These are phyloP conservation scores for Marasmius sp. DNA, from an alignment of 1,284 basidiomycete species.

Conservation along the genomic window DNA sequence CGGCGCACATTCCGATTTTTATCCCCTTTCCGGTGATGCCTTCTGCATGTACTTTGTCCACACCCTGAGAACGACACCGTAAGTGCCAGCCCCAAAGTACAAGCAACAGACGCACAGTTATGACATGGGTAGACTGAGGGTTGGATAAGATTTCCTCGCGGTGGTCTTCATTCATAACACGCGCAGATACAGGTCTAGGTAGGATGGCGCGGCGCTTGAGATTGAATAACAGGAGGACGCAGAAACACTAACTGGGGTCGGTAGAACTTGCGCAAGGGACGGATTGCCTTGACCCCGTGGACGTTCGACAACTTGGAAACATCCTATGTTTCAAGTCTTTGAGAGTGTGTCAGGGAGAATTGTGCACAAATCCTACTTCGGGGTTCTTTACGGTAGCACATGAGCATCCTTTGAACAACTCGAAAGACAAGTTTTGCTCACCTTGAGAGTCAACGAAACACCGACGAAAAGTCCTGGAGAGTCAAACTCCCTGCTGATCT, in stretches of 20 bases:
- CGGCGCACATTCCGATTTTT: slow-evolving; percentile 44
- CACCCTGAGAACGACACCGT: slow-evolving; percentile 30
- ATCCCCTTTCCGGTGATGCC: slow-evolving; percentile 42
- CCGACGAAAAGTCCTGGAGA: slow-evolving; percentile 39
- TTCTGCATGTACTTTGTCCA: slow-evolving; percentile 44
- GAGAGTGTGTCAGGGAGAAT: not conserved
- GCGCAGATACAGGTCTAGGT: slow-evolving; percentile 26
- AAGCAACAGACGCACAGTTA: slow-evolving; percentile 30
- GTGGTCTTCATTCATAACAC: slow-evolving; percentile 28
- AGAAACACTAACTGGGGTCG: slow-evolving; percentile 28
- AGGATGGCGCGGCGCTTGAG: not conserved
- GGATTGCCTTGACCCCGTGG: slow-evolving; percentile 40
- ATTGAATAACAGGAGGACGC: no score
- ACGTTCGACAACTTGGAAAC: slow-evolving; percentile 27
- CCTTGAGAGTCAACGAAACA: slow-evolving; percentile 35
- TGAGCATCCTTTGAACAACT: not conserved
- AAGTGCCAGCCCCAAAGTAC: not conserved
- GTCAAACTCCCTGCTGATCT: slow-evolving; percentile 40
- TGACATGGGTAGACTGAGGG: slow-evolving; percentile 36
- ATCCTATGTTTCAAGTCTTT: slow-evolving; percentile 24
- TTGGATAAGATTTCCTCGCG: slow-evolving; percentile 37
- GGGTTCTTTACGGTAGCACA: slow-evolving; percentile 17
- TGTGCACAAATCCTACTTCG: slow-evolving; percentile 15
- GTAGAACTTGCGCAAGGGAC: slow-evolving; percentile 33
- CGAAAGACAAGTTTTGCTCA: slow-evolving; percentile 11